Base-by-base conservation (phyloP, 129 eudicot genomes). In the Pseudognaphalium luteoalbum region DNA sequence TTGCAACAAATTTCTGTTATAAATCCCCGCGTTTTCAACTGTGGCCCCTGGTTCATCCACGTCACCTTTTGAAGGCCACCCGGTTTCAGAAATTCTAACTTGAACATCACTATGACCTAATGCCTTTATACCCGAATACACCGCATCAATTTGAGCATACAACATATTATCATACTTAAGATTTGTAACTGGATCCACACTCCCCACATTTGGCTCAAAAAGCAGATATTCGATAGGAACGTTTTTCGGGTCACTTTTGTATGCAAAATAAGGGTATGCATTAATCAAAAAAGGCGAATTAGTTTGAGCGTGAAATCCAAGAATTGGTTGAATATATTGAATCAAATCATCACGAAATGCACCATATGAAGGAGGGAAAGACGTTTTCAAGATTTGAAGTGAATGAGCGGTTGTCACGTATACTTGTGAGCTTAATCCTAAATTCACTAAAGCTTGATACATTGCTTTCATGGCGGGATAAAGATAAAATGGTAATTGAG, bases 21-120 rank as follows among this genome's bases (percentile, higher is more conserved):
- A 94, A 73, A 90, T 71, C 39, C 86, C 90, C 1, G 97, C 99
- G 68, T 94, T 94, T 56, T 86, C 85, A 20, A 75, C 83, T 0
- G 96, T 82, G 2, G 99, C 99, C 80, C 99, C 99, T 2, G 84
- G 84, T 84, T 94, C 97, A 37, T 89, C 78, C 3, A 84, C 65
- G 33, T 94, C 99, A n/a, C 99, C 99, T 70, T 85, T 91, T 7
- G 99, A 94, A 21, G 99, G 99, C 99, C 99, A 94, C 10, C 99
- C 99, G 1, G 99, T 94, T 74, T 94, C 99, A 5, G 99, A 94
- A 29, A 94, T 88, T 60, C 85, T 81, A 8, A 94, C 94, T 65
- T 76, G 80, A 22, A 94, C 70, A 72, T 89, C 96, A 0, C 79
- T 80, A 77, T 88, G 96, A 19, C 99, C 99, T 85, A 94, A 76